These are phyloP conservation scores for Casuarina cunninghamiana DNA, from an alignment of 306 rosid genomes.

Conservation along the genomic window DNA sequence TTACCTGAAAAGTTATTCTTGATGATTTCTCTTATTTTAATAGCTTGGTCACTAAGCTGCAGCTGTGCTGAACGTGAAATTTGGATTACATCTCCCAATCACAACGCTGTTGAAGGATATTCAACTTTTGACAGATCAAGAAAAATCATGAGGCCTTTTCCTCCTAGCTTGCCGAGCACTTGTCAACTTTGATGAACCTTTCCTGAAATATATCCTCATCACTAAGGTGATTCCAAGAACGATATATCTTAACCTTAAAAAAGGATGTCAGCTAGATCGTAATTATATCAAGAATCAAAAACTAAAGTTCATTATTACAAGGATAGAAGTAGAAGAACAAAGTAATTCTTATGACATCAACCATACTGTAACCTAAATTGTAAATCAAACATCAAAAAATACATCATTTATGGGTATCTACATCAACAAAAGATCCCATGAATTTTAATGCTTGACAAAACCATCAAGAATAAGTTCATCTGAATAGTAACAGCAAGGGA, in stretches of 20 bases:
- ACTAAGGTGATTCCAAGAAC: neutral
- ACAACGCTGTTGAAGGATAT: neutral
- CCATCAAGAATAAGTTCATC: neutral
- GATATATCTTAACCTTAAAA: neutral
- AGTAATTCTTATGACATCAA: conserved; percentile 9
- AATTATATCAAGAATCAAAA: neutral
- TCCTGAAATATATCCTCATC: neutral
- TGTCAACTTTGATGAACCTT: neutral
- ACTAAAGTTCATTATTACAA: neutral
- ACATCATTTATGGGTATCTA: neutral
- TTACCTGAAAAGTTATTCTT: neutral
- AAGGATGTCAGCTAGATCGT: neutral
- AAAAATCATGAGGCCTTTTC: neutral
- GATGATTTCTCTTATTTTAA: neutral
- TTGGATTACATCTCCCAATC: neutral
- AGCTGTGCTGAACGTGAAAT: neutral
- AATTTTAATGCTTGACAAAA: too few relatives aligned
- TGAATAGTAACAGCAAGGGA: neutral
- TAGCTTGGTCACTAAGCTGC: neutral
- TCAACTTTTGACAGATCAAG: neutral
- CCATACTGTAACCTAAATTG: conserved; percentile 12
- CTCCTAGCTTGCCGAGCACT: neutral
- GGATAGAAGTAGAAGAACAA: conserved; percentile 10
- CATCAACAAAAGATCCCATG: too few relatives aligned
- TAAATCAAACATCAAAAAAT: conserved; percentile 12